Conservation (phyloP, 257 asterid genomes). For the Scutellaria barbata region DNA sequence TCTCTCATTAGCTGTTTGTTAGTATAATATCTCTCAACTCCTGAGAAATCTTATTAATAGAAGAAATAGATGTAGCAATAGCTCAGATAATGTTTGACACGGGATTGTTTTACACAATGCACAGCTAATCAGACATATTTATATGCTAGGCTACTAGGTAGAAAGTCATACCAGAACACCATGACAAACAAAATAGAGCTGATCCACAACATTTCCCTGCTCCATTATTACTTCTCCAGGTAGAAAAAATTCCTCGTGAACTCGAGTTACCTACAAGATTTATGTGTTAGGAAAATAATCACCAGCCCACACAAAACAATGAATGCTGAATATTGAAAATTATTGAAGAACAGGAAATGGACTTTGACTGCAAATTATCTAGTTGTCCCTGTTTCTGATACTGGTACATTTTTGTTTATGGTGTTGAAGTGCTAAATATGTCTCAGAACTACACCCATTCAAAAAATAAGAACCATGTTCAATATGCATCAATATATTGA, state of each 20-base stretch:
- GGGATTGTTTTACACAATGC: too few relatives aligned
- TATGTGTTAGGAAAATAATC: neutral
- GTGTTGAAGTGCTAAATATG: too few relatives aligned
- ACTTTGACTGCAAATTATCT: neutral
- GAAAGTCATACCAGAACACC: constrained; percentile 67
- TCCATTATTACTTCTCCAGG: constrained; percentile 94
- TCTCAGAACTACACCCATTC: too few relatives aligned
- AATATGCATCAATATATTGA: too few relatives aligned
- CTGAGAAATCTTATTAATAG: neutral
- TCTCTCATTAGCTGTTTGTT: neutral
- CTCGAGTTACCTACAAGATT: constrained; percentile 71
- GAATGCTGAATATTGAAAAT: neutral
- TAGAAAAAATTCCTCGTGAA: constrained; percentile 91
- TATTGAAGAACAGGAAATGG: neutral
- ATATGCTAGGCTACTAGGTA: neutral
- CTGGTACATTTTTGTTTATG: too few relatives aligned
- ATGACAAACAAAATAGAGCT: constrained; percentile 81
- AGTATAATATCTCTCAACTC: neutral
- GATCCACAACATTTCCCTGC: constrained; percentile 89
- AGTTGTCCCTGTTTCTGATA: too few relatives aligned
- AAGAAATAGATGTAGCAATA: neutral
- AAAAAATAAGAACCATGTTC: too few relatives aligned
- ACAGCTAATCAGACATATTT: too few relatives aligned
- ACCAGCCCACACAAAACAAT: neutral
- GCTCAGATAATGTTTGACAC: too few relatives aligned